Evolutionary conservation across 306 rosid genomes (phyloP), one percentile per base, ranked within the genome.

Genomic region (Neltuma alba): DNA sequence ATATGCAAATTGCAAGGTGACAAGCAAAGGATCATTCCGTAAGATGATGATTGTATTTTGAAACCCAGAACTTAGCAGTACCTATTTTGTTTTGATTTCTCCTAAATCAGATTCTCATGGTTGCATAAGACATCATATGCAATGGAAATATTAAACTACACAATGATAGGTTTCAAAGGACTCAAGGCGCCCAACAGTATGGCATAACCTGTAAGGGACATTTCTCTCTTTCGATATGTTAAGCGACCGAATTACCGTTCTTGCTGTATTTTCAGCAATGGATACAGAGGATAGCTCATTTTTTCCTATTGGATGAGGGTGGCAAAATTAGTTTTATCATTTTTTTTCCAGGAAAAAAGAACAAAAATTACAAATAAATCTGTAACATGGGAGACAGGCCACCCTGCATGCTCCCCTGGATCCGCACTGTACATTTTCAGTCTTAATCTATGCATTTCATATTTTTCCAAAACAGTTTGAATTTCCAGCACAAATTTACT

Each of bases 81-180:
- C 1, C 28, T 54, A 21, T 54, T 21, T 54, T 54, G 61, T 9
- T 54, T 30, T n/a, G 5, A 54, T 21, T n/a, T 54, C 9, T 54
- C 61, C 11, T 54, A n/a, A 54, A 54, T 21, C 34, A 27, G 52
- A 41, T 10, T 68, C 31, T 57, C 33, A 47, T 6, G 15, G 48
- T 60, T 62, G 76, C 52, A 74, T 23, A 50, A 9, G 41, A 69
- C 40, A 67, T 58, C 75, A 79, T 30, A 37, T 20, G 28, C 1
- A 31, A 64, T 6, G 11, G 14, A 78, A 78, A 60, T 15, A 76
- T 71, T 52, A 87, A 57, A 71, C 70, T 0, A 87, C 85, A 48
- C 83, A 83, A 7, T 89, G 92, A 50, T 81, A 83, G 3, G 80
- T 71, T 14, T 52, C 85, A 3, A 61, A 16, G 20, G 84, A 16